Conservation (phyloP, 176 grass and related monocot genomes). For the Oryza officinalis region DNA sequence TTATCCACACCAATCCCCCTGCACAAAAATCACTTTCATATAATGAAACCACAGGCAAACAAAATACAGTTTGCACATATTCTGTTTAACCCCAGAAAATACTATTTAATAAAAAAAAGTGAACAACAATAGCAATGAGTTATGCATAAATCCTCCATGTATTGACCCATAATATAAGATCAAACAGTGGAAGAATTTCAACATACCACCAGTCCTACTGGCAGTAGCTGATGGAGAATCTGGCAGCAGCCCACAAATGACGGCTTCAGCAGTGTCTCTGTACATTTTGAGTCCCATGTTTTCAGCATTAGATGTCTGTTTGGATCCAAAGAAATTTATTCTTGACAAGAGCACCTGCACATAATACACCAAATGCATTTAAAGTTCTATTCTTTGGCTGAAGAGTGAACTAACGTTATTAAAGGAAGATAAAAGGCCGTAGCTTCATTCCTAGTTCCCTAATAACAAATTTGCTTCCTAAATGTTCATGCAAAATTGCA, state of each 20-base stretch:
- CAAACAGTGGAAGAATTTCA: constrained; percentile 18
- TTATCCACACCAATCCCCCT: constrained; percentile 96
- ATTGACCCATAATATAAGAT: constrained; percentile 20
- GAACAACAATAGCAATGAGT: neutral
- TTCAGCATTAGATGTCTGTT: constrained; percentile 84
- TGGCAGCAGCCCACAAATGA: constrained; percentile 93
- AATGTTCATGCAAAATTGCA: constrained; percentile 41
- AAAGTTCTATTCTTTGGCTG: constrained; percentile 14
- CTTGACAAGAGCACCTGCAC: constrained; percentile 90
- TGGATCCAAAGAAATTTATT: constrained; percentile 86
- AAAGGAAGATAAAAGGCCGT: neutral
- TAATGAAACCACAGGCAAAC: constrained; percentile 16
- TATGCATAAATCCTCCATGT: neutral
- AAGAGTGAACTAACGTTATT: constrained; percentile 5
- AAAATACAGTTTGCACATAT: neutral
- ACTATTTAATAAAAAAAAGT: neutral
- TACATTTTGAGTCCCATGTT: constrained; percentile 72
- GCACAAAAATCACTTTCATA: constrained; percentile 22
- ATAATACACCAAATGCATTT: constrained; percentile 32
- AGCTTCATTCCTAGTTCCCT: neutral
- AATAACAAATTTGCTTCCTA: constrained; percentile 3
- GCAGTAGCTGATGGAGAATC: constrained; percentile 91
- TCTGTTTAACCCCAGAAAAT: neutral
- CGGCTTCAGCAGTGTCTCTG: constrained; percentile 87
- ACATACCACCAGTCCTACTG: constrained; percentile 80